These are phyloP conservation scores for Ganoderma multipileum DNA, from an alignment of 1,284 basidiomycete species.

Conservation along the genomic window DNA sequence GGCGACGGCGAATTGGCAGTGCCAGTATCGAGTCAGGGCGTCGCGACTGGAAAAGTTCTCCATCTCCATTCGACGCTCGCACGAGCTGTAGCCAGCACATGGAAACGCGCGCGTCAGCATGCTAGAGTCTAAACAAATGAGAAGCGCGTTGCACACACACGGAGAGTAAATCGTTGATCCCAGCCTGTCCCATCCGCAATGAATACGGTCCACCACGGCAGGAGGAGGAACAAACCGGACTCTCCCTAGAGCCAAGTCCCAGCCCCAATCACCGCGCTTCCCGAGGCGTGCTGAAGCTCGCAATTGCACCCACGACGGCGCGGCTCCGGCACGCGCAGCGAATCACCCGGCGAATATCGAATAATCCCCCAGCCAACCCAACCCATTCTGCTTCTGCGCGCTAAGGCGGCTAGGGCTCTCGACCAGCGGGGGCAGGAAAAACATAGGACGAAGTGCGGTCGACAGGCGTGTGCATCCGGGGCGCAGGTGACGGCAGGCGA, in stretches of 20 bases:
- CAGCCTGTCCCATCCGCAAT: neutral
- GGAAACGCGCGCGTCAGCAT: neutral
- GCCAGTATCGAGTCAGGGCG: too few species aligned
- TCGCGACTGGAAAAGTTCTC: too few species aligned
- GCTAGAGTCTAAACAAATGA: neutral
- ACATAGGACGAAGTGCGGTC: conserved; percentile 1
- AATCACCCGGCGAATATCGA: neutral
- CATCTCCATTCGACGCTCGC: neutral
- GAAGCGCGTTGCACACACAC: neutral
- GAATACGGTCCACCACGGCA: neutral
- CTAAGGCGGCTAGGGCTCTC: neutral
- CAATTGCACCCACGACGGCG: neutral
- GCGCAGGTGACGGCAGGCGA: conserved; percentile 3
- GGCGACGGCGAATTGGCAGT: neutral
- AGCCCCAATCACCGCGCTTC: neutral
- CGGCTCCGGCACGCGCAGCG: neutral
- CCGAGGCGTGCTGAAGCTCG: neutral
- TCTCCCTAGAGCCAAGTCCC: neutral
- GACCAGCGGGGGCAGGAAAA: neutral
- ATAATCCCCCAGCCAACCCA: neutral
- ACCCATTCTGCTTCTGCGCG: too few species aligned
- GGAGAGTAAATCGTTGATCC: neutral
- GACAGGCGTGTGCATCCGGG: neutral
- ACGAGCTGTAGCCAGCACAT: neutral
- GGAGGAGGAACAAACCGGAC: neutral